Base-by-base conservation (phyloP, 805 yeast genomes). In the Cyberlindnera lachancei region DNA sequence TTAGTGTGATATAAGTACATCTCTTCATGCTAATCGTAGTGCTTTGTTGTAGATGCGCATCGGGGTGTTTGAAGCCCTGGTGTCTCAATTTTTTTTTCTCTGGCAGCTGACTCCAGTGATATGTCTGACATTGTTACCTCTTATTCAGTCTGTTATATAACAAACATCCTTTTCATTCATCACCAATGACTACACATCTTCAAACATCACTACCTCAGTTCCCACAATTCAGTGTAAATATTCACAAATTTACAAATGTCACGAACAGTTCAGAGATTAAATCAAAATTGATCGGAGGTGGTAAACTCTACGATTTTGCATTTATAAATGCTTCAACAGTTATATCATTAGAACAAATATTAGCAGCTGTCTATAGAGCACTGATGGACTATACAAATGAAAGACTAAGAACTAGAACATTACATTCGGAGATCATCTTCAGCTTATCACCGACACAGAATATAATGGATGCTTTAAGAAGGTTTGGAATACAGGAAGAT, bases 371-470 rank as follows among this genome's bases (percentile, higher is more conserved):
- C 1, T 74, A 79, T 50, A 69, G 78, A 41, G 71, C 84, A 3
- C 44, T 83, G 3, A 53, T 66, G 11, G 87, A 81, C 50, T 45
- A 53, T 16, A 50, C 50, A 1, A 60, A 63, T 23, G 70, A 63
- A 11, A 63, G 44, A 29, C 64, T 73, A 63, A 68, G 77, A 42
- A 78, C 94, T 8, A 75, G 69, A 42, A 68, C 76, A 1, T 44
- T 84, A 20, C 81, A 82, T 48, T 76, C 92, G 0, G 94, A 85
- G 47, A 63, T 80, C 24, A 69, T 83, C 16, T 71, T 78, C 47
- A 71, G 76, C 36, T 58, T 85, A 37, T 73, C 87, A 2, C 85
- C 90, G 2, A 67, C 74, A 7, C 77, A 75, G 44, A 82, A 80
- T 24, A 77, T 79, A 24, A 67, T 73, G 61, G 92, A 84, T 37